Conservation (phyloP, 2,329 filamentous ascomycete species). For the Aspergillus sp. region DNA sequence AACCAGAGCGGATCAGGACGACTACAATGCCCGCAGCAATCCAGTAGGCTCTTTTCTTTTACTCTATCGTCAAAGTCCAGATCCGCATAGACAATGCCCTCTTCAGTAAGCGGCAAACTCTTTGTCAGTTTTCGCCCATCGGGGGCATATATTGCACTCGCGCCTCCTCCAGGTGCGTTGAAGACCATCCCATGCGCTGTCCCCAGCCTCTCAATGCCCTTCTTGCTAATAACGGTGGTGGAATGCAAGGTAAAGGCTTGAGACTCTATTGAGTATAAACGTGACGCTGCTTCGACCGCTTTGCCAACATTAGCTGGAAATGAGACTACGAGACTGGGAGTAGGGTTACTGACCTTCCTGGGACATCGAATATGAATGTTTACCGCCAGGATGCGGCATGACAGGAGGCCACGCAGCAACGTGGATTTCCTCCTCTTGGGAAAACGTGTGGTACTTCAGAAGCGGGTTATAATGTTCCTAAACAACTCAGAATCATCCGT, state of each 20-base stretch:
- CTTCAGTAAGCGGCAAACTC: background rate
- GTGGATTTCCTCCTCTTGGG: background rate
- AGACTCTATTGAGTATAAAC: slow-evolving; percentile 58
- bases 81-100: background rate
- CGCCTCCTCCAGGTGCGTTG: slow-evolving; percentile 29
- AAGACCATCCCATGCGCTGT: slow-evolving; percentile 48
- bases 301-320: background rate
- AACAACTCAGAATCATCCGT: too few species aligned
- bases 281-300: slow-evolving; percentile 25
- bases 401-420: background rate
- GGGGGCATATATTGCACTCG: background rate
- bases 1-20: slow-evolving; percentile 7
- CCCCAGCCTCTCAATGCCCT: slow-evolving; percentile 46
- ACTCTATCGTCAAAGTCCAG: slow-evolving; percentile 23
- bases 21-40: slow-evolving; percentile 6
- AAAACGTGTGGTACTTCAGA: background rate
- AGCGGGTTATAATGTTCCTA: background rate
- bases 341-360: background rate
- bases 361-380: background rate
- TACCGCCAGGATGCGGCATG: background rate
- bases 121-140: background rate
- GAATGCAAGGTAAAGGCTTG: slow-evolving; percentile 55
- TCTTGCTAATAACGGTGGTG: slow-evolving; percentile 48
- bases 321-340: background rate
- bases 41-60: slow-evolving; percentile 20